Evolutionary conservation across 768 basidiomycete genomes (phyloP).

Genomic region (Ephemerocybe angulata): DNA sequence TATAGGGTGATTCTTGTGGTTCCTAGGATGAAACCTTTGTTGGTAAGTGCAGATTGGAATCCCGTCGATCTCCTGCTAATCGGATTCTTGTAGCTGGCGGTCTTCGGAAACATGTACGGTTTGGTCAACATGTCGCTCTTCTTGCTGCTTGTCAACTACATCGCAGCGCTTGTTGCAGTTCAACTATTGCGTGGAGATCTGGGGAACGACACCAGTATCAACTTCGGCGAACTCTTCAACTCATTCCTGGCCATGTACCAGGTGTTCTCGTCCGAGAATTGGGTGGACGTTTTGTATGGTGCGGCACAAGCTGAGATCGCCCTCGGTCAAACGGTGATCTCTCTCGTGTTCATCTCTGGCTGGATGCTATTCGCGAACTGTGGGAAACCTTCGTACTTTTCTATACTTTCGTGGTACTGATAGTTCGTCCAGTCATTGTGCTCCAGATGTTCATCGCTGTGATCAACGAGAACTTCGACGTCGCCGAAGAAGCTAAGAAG

Average conservation of each 20-base stretch:
- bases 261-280: conserved; percentile 91
- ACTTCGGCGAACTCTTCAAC: conserved; percentile 81
- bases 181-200: conserved; percentile 88
- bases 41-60: conserved; percentile 43
- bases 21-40: conserved; percentile 83
- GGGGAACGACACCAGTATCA: conserved; percentile 46
- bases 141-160: conserved; percentile 80
- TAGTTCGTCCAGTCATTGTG: conserved; percentile 64
- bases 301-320: conserved; percentile 57
- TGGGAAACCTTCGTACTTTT: conserved; percentile 36
- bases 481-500: conserved; percentile 89
- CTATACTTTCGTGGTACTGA: conserved; percentile 4
- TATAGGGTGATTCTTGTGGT: conserved; percentile 89
- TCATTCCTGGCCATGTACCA: conserved; percentile 85
- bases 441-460: conserved; percentile 97
- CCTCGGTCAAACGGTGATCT: conserved; percentile 66
- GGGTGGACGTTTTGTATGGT: conserved; percentile 73
- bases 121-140: conserved; percentile 90
- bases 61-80: background rate
- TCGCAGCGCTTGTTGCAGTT: conserved; percentile 77
- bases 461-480: conserved; percentile 92
- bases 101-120: conserved; percentile 91
- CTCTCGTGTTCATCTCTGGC: conserved; percentile 65
- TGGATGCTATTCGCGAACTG: conserved; percentile 95
- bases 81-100: conserved; percentile 55